phyloP scores from a whole-genome alignment of 2,329 filamentous ascomycete genomes.

The Fusarium coffeatum region DNA sequence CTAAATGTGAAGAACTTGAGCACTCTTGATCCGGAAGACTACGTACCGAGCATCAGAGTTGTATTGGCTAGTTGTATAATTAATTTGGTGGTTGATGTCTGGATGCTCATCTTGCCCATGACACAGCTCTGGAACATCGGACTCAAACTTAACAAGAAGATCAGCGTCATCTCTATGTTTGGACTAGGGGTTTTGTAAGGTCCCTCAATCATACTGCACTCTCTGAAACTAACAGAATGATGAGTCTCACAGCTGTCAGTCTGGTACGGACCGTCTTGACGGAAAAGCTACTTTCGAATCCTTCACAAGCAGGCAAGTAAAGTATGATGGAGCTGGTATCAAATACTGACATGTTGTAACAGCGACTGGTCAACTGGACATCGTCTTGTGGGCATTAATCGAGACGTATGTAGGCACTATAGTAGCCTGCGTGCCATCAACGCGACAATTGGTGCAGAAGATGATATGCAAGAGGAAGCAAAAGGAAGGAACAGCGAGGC shows the following conservation, averaged over 20 bases:
- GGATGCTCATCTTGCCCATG: constrained; percentile 24
- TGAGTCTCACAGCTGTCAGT: neutral
- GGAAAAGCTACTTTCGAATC: neutral
- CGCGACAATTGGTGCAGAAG: neutral
- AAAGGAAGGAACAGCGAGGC: fast-evolving
- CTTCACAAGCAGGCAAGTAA: neutral
- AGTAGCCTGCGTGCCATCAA: constrained; percentile 3
- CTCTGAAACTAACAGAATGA: neutral
- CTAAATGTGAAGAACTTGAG: neutral
- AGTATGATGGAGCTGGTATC: fast-evolving
- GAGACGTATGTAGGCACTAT: neutral
- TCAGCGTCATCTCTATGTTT: neutral
- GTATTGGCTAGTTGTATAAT: neutral
- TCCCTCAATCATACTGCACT: fast-evolving
- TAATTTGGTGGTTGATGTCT: neutral
- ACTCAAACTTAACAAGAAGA: neutral
- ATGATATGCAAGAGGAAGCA: neutral
- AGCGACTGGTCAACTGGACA: neutral
- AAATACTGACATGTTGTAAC: neutral
- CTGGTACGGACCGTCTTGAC: neutral
- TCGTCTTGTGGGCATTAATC: neutral
- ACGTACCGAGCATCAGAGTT: neutral
- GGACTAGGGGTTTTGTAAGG: constrained; percentile 2
- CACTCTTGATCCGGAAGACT: fast-evolving
- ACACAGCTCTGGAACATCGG: constrained; percentile 3